Percentiles rank a stretch among this genome's conserved stretches.
phyloP scores from a whole-genome alignment of 805 yeast species.

The Saturnispora galanensis region DNA sequence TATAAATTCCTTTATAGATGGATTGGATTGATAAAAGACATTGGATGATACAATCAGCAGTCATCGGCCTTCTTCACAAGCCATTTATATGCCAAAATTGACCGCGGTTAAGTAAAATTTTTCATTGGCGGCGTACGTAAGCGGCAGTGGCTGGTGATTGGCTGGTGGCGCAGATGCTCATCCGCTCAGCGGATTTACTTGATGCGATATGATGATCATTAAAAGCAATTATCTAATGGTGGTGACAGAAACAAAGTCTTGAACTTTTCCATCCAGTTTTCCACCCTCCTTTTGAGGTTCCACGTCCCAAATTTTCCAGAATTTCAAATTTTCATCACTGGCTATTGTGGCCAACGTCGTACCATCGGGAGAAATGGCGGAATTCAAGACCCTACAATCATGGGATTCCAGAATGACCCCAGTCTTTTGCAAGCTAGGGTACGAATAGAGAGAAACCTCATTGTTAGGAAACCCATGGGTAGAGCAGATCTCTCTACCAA shows the following conservation, averaged over 20 bases:
- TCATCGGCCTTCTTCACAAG: too few relatives aligned
- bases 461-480: constrained; percentile 92
- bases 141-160: too few relatives aligned
- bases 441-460: constrained; percentile 71
- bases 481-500: constrained; percentile 78
- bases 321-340: constrained; percentile 91
- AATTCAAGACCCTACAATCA: constrained; percentile 74
- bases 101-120: too few relatives aligned
- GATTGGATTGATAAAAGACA: too few relatives aligned
- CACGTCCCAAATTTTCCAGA: constrained; percentile 79
- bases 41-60: too few relatives aligned
- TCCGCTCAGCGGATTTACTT: background rate
- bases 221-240: constrained; percentile 28
- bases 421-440: constrained; percentile 76
- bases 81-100: too few relatives aligned
- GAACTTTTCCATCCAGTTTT: background rate
- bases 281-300: constrained; percentile 9
- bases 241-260: too few relatives aligned
- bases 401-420: constrained; percentile 85
- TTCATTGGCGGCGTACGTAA: too few relatives aligned
- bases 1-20: too few relatives aligned
- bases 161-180: too few relatives aligned
- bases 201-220: background rate
- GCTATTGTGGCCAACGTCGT: constrained; percentile 89
- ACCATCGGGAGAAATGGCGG: constrained; percentile 84